phyloP scores from a whole-genome alignment of 805 yeast genomes.

The Candida mattraensis region DNA sequence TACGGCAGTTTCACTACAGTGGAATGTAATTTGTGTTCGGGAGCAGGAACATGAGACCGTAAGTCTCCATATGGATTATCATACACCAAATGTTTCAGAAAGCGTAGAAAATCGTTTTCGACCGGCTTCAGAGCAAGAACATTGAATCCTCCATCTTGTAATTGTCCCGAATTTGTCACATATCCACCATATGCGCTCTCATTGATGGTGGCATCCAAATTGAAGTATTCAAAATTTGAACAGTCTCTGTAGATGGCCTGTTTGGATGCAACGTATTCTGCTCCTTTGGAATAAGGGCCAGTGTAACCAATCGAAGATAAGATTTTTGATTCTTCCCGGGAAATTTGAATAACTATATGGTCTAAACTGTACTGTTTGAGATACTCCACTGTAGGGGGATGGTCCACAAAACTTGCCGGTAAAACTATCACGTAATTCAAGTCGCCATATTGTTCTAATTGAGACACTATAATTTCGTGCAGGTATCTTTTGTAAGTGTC shows the following conservation, averaged over 20 bases:
- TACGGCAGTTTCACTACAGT: constrained; percentile 5
- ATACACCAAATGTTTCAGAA: constrained; percentile 6
- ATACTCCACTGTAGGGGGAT: constrained; percentile 4
- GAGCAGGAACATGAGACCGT: constrained; percentile 6
- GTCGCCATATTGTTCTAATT: constrained; percentile 4
- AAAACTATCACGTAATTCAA: constrained; percentile 4
- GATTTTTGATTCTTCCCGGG: constrained; percentile 4
- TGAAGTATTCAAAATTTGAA: constrained; percentile 8
- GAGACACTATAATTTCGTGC: constrained; percentile 4
- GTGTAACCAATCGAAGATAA: constrained; percentile 4
- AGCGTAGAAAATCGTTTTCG: constrained; percentile 8
- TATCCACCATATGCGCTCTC: constrained; percentile 7
- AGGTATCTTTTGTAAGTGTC: background rate
- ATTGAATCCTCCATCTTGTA: constrained; percentile 5
- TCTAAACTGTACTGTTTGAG: constrained; percentile 3
- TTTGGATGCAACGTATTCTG: constrained; percentile 2
- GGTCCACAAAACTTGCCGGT: constrained; percentile 4
- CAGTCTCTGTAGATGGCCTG: constrained; percentile 6
- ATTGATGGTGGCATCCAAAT: constrained; percentile 6
- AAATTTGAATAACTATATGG: constrained; percentile 8
- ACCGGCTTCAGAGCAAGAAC: constrained; percentile 6
- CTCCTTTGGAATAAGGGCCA: constrained; percentile 4
- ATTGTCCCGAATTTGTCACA: constrained; percentile 6
- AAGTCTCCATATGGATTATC: constrained; percentile 7
- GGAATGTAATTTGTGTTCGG: constrained; percentile 6